These are phyloP conservation scores for Fusarium luffae DNA, from an alignment of 2,329 filamentous ascomycete genomes.

Conservation along the genomic window DNA sequence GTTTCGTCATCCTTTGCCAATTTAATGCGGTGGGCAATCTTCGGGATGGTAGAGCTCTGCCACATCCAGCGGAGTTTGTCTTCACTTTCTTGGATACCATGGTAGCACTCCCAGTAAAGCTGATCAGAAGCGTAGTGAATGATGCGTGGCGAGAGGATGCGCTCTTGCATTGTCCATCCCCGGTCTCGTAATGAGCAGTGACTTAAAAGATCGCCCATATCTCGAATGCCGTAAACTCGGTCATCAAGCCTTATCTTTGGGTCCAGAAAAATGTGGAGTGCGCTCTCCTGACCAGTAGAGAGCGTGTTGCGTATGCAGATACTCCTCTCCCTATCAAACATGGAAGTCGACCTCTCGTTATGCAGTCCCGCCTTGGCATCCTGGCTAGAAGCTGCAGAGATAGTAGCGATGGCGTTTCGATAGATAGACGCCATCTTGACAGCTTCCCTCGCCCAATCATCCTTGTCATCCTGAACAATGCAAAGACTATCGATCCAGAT, in stretches of 20 bases:
- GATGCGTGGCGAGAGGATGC: not conserved
- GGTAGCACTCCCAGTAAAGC: conserved; percentile 11
- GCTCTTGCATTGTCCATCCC: conserved; percentile 14
- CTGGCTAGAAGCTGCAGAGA: no score
- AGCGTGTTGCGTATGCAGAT: not conserved
- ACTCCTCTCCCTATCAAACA: no score
- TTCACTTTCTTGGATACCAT: not conserved
- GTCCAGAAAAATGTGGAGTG: no score
- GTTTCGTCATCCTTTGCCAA: not conserved
- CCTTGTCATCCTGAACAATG: no score
- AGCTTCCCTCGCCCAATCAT: no score
- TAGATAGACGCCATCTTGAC: no score
- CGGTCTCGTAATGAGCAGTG: not conserved
- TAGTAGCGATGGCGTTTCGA: no score
- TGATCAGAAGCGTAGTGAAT: conserved; percentile 13
- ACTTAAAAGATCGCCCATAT: not conserved
- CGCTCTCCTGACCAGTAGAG: not conserved
- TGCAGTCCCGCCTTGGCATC: no score
- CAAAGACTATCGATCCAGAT: no score
- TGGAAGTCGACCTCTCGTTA: no score
- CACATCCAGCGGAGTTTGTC: not conserved
- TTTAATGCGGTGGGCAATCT: not conserved
- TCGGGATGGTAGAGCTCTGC: not conserved
- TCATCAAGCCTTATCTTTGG: no score
- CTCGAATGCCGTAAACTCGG: no score